Percentiles rank a stretch among this genome's conserved stretches.
phyloP scores from a whole-genome alignment of 306 rosid genomes.

The Vigna hirtella region DNA sequence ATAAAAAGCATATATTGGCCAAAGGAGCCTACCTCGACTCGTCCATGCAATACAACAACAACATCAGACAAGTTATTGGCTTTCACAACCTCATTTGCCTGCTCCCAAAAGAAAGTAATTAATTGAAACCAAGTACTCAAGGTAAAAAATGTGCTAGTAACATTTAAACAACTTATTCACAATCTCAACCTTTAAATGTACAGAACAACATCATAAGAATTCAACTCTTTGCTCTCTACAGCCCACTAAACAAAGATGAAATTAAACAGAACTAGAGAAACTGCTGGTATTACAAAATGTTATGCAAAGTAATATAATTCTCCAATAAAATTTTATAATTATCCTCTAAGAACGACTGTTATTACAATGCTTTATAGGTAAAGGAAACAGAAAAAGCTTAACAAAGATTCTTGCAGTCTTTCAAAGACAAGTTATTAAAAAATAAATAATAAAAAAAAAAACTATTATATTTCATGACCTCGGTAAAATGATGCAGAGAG shows the following conservation, averaged over 20 bases:
- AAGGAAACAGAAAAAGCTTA: conserved; percentile 2
- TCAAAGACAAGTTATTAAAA: neutral
- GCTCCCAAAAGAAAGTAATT: conserved; percentile 50
- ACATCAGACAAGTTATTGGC: conserved; percentile 88
- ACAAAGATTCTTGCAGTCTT: neutral
- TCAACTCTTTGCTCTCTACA: neutral
- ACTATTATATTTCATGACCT: neutral
- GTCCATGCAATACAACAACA: conserved; percentile 82
- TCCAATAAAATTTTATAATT: neutral
- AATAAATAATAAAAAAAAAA: too few species aligned
- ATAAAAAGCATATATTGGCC: conserved; percentile 24
- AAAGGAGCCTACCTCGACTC: conserved; percentile 88
- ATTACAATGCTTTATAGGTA: neutral
- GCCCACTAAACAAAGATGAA: neutral
- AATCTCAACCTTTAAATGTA: conserved; percentile 27
- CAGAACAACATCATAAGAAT: conserved; percentile 13
- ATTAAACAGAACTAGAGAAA: neutral
- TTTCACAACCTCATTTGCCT: conserved; percentile 96
- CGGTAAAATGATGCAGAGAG: neutral
- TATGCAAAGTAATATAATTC: neutral
- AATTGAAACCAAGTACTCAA: conserved; percentile 36
- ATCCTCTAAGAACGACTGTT: neutral
- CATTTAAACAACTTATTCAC: conserved; percentile 16
- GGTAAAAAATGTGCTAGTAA: conserved; percentile 22
- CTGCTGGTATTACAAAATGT: conserved; percentile 6